Conservation (phyloP, 257 asterid species). For the Orobanche coerulescens region DNA sequence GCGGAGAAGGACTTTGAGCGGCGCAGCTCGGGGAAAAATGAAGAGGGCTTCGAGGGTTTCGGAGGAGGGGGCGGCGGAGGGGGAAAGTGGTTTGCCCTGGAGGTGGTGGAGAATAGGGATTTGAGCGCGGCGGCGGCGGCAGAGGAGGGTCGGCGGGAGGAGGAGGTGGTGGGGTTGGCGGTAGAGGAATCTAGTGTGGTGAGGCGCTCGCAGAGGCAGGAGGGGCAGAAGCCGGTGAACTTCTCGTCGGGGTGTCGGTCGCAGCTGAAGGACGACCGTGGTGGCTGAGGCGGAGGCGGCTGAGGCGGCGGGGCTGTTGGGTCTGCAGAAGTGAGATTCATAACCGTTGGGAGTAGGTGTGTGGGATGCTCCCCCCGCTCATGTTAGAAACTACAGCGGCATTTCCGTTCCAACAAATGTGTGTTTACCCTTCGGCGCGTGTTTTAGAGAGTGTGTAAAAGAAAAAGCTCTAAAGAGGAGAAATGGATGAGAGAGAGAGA, state of each 20-base stretch:
- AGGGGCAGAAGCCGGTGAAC: conserved; percentile 81
- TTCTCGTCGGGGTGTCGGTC: conserved; percentile 79
- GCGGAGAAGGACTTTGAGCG: conserved; percentile 83
- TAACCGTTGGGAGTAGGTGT: conserved; percentile 37
- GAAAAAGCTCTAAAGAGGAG: not conserved
- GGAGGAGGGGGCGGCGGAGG: conserved; percentile 46
- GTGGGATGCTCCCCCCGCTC: conserved; percentile 37
- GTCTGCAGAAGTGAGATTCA: conserved; percentile 72
- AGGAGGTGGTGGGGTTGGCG: conserved; percentile 49
- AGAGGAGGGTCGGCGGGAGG: conserved; percentile 73
- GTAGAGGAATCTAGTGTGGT: conserved; percentile 59
- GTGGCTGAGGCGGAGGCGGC: conserved; percentile 77
- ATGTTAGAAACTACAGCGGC: conserved; percentile 26
- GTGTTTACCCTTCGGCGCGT: not conserved
- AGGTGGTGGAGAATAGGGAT: conserved; percentile 41
- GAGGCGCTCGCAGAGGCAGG: conserved; percentile 86
- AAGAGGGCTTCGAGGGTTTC: conserved; percentile 37
- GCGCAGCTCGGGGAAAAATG: conserved; percentile 67
- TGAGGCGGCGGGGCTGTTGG: conserved; percentile 77
- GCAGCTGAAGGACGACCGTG: conserved; percentile 81
- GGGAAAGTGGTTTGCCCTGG: conserved; percentile 23
- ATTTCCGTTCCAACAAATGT: conserved; percentile 13
- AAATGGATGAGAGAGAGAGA: not conserved
- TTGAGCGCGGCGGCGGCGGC: conserved; percentile 63
- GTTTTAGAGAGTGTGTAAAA: conserved; percentile 15